Conservation (phyloP, 2,329 filamentous ascomycete genomes). For the Pleochaeta shiraiana region DNA sequence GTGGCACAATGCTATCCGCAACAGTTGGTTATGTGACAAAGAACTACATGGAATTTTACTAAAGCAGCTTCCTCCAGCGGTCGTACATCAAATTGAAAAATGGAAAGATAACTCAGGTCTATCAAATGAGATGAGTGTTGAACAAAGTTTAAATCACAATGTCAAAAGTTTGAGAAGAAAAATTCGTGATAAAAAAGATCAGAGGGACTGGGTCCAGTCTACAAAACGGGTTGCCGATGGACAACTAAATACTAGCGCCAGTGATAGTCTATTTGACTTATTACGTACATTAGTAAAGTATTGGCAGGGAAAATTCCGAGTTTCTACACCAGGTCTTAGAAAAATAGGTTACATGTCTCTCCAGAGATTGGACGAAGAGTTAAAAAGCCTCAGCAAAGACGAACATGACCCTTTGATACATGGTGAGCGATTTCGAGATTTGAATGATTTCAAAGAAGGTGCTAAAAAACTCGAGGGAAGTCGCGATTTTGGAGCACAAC, state of each 20-base stretch:
- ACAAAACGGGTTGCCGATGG: constrained; percentile 49
- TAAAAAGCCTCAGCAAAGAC: constrained; percentile 44
- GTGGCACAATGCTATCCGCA: constrained; percentile 74
- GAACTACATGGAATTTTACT: constrained; percentile 57
- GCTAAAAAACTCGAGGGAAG: constrained; percentile 59
- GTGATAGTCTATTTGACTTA: constrained; percentile 59
- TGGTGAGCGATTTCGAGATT: constrained; percentile 49
- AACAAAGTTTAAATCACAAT: constrained; percentile 19
- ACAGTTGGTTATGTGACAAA: constrained; percentile 61
- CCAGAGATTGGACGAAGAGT: constrained; percentile 50
- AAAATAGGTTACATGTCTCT: constrained; percentile 76
- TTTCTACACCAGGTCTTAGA: constrained; percentile 59
- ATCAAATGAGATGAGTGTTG: constrained; percentile 19
- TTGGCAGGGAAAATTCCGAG: constrained; percentile 69
- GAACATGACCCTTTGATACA: constrained; percentile 39
- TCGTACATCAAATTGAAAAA: constrained; percentile 41
- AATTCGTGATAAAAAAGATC: constrained; percentile 21
- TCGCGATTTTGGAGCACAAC: constrained; percentile 66
- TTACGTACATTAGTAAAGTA: constrained; percentile 58
- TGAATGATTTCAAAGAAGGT: constrained; percentile 44
- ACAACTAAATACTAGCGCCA: constrained; percentile 54
- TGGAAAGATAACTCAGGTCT: constrained; percentile 51
- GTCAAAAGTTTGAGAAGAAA: constrained; percentile 20
- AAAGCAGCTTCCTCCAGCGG: constrained; percentile 44
- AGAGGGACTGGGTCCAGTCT: constrained; percentile 48